Evolutionary conservation across 345 rosid genomes (phyloP).

Genomic region (Arabis alpina): DNA sequence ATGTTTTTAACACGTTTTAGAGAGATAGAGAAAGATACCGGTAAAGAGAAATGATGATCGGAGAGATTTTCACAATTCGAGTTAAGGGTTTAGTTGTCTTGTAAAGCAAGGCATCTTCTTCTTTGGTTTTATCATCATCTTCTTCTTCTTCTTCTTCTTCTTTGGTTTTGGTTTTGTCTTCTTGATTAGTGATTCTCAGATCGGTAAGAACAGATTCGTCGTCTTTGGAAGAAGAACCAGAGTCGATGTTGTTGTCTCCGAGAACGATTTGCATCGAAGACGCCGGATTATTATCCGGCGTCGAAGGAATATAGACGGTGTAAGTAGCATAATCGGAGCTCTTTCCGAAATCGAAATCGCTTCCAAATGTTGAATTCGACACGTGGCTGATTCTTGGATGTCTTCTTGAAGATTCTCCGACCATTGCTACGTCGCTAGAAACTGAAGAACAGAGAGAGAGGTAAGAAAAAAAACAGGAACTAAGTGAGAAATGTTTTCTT

Average conservation of each 20-base stretch:
- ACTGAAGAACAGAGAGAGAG: constrained; percentile 10
- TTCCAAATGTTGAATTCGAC: constrained; percentile 47
- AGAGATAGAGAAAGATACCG: constrained; percentile 25
- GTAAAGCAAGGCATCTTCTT: constrained; percentile 34
- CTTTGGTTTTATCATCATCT: not conserved
- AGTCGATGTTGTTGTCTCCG: constrained; percentile 27
- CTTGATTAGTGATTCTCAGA: constrained; percentile 38
- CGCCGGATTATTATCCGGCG: constrained; percentile 66
- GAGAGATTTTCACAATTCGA: constrained; percentile 45
- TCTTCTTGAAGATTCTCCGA: constrained; percentile 35
- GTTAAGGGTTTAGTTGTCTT: constrained; percentile 35
- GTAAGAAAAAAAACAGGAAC: not conserved
- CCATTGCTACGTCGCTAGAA: constrained; percentile 45
- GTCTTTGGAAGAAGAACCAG: constrained; percentile 50
- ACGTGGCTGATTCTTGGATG: constrained; percentile 50
- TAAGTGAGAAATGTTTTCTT: not conserved
- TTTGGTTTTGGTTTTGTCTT: not conserved
- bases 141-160: no score
- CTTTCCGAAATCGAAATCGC: constrained; percentile 45
- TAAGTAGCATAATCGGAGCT: constrained; percentile 47
- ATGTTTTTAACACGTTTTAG: not conserved
- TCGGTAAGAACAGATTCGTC: constrained; percentile 32
- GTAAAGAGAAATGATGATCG: constrained; percentile 23
- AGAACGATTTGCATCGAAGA: constrained; percentile 35
- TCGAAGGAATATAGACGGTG: constrained; percentile 59